phyloP scores from a whole-genome alignment of 768 basidiomycete species.

The Suillus tomentosus region DNA sequence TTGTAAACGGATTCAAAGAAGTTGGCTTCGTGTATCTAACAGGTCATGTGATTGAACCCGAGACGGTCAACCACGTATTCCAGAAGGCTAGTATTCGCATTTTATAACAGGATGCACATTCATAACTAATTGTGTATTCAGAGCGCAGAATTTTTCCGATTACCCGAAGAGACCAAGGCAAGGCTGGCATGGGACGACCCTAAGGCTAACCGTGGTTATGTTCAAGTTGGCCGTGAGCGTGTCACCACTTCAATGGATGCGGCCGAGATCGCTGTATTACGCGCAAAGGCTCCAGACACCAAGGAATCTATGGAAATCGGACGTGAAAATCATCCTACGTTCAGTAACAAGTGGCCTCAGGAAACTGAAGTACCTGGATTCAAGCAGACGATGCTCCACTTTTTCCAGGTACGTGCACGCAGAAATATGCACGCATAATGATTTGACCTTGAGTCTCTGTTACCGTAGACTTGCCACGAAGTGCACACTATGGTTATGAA shows the following conservation, averaged over 20 bases:
- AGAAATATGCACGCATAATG: background rate
- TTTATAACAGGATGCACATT: background rate
- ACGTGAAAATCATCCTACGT: slow-evolving; percentile 74
- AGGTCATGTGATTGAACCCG: slow-evolving; percentile 68
- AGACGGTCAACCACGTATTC: slow-evolving; percentile 61
- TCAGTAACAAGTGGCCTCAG: slow-evolving; percentile 82
- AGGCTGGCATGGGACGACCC: slow-evolving; percentile 75
- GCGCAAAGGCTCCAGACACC: slow-evolving; percentile 75
- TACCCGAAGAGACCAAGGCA: slow-evolving; percentile 67
- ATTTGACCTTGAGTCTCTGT: slow-evolving; percentile 15
- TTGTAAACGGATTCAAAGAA: slow-evolving; percentile 77
- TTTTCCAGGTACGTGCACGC: slow-evolving; percentile 57
- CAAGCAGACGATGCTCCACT: slow-evolving; percentile 71
- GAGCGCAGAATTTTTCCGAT: slow-evolving; percentile 76
- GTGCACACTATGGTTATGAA: slow-evolving; percentile 79
- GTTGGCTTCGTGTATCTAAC: slow-evolving; percentile 81
- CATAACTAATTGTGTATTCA: slow-evolving; percentile 29
- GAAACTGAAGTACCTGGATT: slow-evolving; percentile 65
- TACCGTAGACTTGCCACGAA: slow-evolving; percentile 65
- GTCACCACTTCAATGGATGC: slow-evolving; percentile 67
- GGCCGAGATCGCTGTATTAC: slow-evolving; percentile 70
- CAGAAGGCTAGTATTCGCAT: slow-evolving; percentile 48
- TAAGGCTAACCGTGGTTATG: slow-evolving; percentile 83
- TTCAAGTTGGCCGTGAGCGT: slow-evolving; percentile 77
- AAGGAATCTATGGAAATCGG: slow-evolving; percentile 93